phyloP scores from a whole-genome alignment of 2,329 filamentous ascomycete species.

The Aspergillus novofumigatus region DNA sequence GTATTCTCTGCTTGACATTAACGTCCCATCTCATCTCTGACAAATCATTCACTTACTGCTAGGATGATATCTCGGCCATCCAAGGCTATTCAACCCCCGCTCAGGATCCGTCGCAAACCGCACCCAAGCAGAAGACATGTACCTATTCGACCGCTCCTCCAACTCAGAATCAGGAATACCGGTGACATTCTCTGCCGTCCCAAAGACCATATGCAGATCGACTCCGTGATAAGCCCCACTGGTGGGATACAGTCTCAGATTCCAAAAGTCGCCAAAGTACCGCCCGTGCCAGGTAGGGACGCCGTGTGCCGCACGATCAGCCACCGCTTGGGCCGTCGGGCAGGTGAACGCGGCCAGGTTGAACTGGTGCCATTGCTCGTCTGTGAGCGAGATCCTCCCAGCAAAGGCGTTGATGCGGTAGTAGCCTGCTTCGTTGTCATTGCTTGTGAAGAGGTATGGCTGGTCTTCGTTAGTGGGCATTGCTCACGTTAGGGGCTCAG shows the following conservation, averaged over 20 bases:
- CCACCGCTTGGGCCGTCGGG: slow-evolving; percentile 39
- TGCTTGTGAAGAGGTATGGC: slow-evolving; percentile 44
- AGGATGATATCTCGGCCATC: slow-evolving; percentile 36
- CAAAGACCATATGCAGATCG: slow-evolving; percentile 48
- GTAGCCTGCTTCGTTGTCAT: slow-evolving; percentile 47
- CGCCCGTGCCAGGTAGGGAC: slow-evolving; percentile 45
- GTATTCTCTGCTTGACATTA: slow-evolving; percentile 12
- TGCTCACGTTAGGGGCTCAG: neutral
- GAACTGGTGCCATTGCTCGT: slow-evolving; percentile 36
- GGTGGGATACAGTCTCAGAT: slow-evolving; percentile 43
- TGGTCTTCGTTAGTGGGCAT: neutral
- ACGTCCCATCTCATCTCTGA: neutral
- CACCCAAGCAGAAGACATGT: slow-evolving; percentile 43
- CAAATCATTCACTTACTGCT: slow-evolving; percentile 5
- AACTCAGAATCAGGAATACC: slow-evolving; percentile 29
- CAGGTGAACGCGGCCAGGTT: slow-evolving; percentile 47
- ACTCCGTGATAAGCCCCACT: slow-evolving; percentile 50
- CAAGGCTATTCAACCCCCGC: slow-evolving; percentile 31
- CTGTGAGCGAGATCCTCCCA: slow-evolving; percentile 37
- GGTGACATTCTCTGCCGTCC: slow-evolving; percentile 38
- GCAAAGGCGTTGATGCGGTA: slow-evolving; percentile 45
- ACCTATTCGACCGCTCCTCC: slow-evolving; percentile 30
- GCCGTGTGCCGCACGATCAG: slow-evolving; percentile 29
- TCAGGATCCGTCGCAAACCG: slow-evolving; percentile 39
- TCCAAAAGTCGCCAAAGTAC: slow-evolving; percentile 50